Evolutionary conservation across 805 yeast genomes (phyloP).

Genomic region (Ascoidea asiatica): DNA sequence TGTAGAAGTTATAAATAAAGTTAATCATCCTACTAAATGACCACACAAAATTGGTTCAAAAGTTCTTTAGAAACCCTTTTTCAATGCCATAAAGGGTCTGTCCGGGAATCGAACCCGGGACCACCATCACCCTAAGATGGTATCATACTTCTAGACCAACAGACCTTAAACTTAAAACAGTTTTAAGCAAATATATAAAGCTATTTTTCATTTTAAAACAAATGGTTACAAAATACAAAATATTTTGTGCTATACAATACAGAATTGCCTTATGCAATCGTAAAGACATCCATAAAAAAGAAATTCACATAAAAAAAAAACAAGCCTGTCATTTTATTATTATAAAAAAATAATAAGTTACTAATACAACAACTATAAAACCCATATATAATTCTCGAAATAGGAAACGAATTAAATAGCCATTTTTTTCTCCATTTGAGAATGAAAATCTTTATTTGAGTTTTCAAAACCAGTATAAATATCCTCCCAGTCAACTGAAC

Average conservation of each 20-base stretch:
- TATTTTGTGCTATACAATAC: too few species aligned
- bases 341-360: slow-evolving; percentile 50
- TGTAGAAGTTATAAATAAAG: too few species aligned
- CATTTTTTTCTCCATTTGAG: slow-evolving; percentile 56
- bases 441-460: slow-evolving; percentile 42
- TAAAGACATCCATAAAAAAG: too few species aligned
- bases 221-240: too few species aligned
- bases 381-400: slow-evolving; percentile 29
- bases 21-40: too few species aligned
- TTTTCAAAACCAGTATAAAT: slow-evolving; percentile 46
- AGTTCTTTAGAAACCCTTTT: too few species aligned
- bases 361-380: slow-evolving; percentile 13
- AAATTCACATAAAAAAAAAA: too few species aligned
- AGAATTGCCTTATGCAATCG: too few species aligned
- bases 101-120: slow-evolving; percentile 12
- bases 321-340: slow-evolving; percentile 47
- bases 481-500: slow-evolving; percentile 87
- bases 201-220: too few species aligned
- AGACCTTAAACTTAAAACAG: too few species aligned
- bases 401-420: slow-evolving; percentile 32
- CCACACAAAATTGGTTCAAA: too few species aligned
- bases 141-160: slow-evolving; percentile 9
- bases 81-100: slow-evolving; percentile 9
- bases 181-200: too few species aligned
- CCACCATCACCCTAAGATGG: slow-evolving; percentile 11